Evolutionary conservation across 208 protist genomes (phyloP), one percentile per base, ranked within the genome.

Genomic region (Tritrichomonas musculus): DNA sequence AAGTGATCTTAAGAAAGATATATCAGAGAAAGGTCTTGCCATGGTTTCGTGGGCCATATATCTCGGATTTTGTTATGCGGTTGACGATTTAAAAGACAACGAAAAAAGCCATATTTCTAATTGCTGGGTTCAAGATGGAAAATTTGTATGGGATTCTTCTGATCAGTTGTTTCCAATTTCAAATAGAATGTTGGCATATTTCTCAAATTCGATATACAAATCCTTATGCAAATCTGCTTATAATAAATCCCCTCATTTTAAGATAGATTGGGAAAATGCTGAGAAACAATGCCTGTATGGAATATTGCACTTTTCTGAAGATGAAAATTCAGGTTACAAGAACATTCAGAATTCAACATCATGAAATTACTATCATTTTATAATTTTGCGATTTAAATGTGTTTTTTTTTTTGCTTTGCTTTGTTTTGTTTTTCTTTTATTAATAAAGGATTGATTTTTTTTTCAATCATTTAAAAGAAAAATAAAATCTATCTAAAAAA

Each of bases 1-100:
- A 0, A n/a, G 57, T 11, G 77, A 88, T 57, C 27, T 88, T 5
- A 22, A 8, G 8, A 57, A 57, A 5, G 77, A 88, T 39, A 88
- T 88, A 17, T 44, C 33, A 27, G 47, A 47, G 33, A 88, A 57
- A 57, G 77, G 77, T 36, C 47, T 88, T 5, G 77, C 77, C 33
- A 33, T 57, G 47, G 77, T 88, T 27, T 44, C n/a, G 0, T 88
- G 77, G 77, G 77, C 77, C n/a, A 88, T 88, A 33, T 88, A 88
- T 57, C 47, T 88, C 36, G 77, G 77, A 20, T 88, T 33, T 60
- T n/a, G n/a, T n/a, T n/a, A n/a, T n/a, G n/a, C n/a, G n/a, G n/a
- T n/a, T n/a, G n/a, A n/a, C n/a, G n/a, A n/a, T n/a, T n/a, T n/a
- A n/a, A n/a, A n/a, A n/a, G n/a, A n/a, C n/a, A n/a, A n/a, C n/a